These are phyloP conservation scores for Marchantia polymorpha DNA, from an alignment of 225 moss, liverwort and hornwort species.

Conservation along the genomic window DNA sequence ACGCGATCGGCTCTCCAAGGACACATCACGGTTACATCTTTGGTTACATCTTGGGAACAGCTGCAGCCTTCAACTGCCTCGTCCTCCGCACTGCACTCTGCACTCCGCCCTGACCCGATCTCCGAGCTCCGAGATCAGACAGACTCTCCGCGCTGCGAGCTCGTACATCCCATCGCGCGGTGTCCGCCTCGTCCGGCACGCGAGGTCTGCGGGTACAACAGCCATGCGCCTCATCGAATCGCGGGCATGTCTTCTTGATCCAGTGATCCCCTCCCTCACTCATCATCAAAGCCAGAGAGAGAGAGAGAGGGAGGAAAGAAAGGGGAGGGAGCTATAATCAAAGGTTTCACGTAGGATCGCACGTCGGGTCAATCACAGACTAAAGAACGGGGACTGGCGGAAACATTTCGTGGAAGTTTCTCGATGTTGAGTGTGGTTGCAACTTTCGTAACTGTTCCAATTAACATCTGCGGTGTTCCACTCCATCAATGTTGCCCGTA, in stretches of 20 bases:
- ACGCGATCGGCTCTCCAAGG: neutral
- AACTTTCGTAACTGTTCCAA: constrained; percentile 1
- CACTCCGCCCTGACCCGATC: too few relatives aligned
- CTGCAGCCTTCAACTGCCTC: too few relatives aligned
- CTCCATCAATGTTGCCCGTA: neutral
- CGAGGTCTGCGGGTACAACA: neutral
- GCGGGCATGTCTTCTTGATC: neutral
- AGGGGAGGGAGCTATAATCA: neutral
- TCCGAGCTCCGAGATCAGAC: too few relatives aligned
- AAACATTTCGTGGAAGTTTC: neutral
- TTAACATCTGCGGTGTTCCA: neutral
- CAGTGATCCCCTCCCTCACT: neutral
- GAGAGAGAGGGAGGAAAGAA: too few relatives aligned
- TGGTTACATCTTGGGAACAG: neutral
- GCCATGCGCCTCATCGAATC: neutral
- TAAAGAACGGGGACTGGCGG: neutral
- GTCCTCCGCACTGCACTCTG: neutral
- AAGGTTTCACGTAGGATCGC: neutral
- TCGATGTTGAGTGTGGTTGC: neutral
- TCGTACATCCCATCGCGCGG: neutral
- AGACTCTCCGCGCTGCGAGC: too few relatives aligned
- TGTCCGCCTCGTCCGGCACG: neutral
- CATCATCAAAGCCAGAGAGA: too few relatives aligned
- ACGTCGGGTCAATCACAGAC: neutral
- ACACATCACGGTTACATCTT: neutral